Base-by-base conservation (phyloP, 495 filamentous ascomycete genomes). In the Penicillium maclennaniae region DNA sequence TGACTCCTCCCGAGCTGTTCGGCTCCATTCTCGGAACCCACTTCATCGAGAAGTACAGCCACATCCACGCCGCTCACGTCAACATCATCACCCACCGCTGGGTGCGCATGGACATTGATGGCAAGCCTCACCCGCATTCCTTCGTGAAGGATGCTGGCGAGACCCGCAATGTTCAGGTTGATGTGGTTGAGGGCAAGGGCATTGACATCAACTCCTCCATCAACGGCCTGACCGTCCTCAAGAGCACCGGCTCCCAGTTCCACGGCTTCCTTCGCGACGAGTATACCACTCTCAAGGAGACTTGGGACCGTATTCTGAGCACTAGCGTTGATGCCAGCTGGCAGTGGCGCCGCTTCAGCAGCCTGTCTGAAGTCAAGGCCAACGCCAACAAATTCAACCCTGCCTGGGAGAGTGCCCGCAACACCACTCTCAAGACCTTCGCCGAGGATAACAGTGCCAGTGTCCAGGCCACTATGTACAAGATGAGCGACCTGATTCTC, bases 381-480 rank as follows among this genome's bases (percentile, higher is more conserved):
- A 71, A 79, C 12, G 74, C 82, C 6, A 74, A 79, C 38, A 75
- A 79, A 54, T 98, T 97, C 69, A 85, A 96, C 70, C 63, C 72
- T 36, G 88, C 90, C 10, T 97, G 85, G 82, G 74, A 85, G 47
- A 73, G 76, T 43, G 91, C 89, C 20, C 80, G 91, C 52, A 72
- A 76, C 37, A 92, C 95, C 71, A 95, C 92, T 19, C 77, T 97
- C 61, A 88, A 88, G 79, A 89, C 84, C 0, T 98, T 98, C 64
- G 92, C 93, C n/a, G 82, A 83, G 61, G 92, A 97, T 59, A 79
- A 88, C 68, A 93, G 88, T 59, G 87, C 93, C 43, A 92, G 88
- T 62, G 93, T 98, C 16, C 93, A 98, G 79, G 85, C 86, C 56
- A 97, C 92, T 51, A 96, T 98, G 93, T 97, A 95, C 73, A 92